Evolutionary conservation across 306 rosid genomes (phyloP).

Genomic region (Hippophae rhamnoides): DNA sequence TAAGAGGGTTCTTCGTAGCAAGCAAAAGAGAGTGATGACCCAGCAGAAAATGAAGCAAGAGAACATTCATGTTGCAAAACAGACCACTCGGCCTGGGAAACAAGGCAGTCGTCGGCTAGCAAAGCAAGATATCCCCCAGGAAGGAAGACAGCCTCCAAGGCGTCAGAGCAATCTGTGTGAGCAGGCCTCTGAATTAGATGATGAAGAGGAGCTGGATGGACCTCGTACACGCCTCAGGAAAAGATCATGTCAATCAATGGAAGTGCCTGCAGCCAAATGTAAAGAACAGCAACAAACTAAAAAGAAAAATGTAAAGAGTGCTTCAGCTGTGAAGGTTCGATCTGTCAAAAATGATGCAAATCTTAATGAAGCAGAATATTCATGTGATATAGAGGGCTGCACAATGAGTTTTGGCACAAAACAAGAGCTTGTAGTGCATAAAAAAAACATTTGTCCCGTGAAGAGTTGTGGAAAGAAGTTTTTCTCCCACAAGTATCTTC

Average conservation of each 20-base stretch:
- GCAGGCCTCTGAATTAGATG: constrained; percentile 17
- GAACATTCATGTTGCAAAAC: constrained; percentile 30
- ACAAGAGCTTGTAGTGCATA: constrained; percentile 68
- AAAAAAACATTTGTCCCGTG: constrained; percentile 79
- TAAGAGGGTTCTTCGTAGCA: constrained; percentile 47
- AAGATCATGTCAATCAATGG: constrained; percentile 42
- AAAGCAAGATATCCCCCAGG: constrained; percentile 9
- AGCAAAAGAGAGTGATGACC: constrained; percentile 39
- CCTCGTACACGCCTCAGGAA: constrained; percentile 90
- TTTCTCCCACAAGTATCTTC: constrained; percentile 95
- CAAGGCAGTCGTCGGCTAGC: constrained; percentile 26
- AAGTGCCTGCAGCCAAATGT: constrained; percentile 36
- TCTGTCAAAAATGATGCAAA: constrained; percentile 30
- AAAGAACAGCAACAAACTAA: constrained; percentile 40
- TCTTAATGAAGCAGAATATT: constrained; percentile 52
- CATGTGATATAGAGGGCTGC: constrained; percentile 90
- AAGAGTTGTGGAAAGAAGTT: constrained; percentile 99
- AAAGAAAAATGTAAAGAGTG: constrained; percentile 57
- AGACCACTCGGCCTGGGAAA: constrained; percentile 31
- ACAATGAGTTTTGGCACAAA: constrained; percentile 68
- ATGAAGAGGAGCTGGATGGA: constrained; percentile 50
- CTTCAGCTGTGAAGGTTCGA: constrained; percentile 38
- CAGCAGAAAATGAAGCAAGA: constrained; percentile 41
- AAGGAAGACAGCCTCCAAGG: constrained; percentile 35
- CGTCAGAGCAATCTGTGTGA: constrained; percentile 30